These are phyloP conservation scores for Globisporangium takayamanum DNA, from an alignment of 352 stramenopile species.

Conservation along the genomic window DNA sequence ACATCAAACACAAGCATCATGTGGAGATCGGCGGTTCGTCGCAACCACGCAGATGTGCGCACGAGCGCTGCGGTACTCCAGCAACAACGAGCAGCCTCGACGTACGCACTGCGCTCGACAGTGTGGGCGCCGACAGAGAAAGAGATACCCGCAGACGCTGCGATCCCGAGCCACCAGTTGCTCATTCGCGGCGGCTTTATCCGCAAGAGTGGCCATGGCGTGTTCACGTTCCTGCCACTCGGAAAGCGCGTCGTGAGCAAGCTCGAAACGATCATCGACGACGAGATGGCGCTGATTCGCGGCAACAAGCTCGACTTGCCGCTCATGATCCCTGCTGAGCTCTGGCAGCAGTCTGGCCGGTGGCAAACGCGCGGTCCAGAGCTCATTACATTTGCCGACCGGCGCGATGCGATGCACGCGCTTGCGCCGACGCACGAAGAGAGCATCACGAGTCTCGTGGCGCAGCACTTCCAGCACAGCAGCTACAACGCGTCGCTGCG, in stretches of 20 bases:
- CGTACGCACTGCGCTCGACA: slow-evolving; percentile 31
- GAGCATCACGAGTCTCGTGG: slow-evolving; percentile 77
- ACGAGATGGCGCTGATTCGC: slow-evolving; percentile 69
- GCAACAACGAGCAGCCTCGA: neutral
- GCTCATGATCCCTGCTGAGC: slow-evolving; percentile 59
- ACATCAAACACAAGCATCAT: no score
- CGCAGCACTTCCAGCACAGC: slow-evolving; percentile 41
- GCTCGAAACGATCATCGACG: slow-evolving; percentile 80
- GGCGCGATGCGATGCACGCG: slow-evolving; percentile 55
- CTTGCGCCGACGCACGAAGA: slow-evolving; percentile 83
- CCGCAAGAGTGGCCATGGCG: slow-evolving; percentile 75
- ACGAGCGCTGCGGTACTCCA: neutral
- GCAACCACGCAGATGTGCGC: no score
- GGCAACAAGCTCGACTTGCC: slow-evolving; percentile 83
- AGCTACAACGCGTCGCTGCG: slow-evolving; percentile 40
- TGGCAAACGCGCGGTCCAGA: slow-evolving; percentile 80
- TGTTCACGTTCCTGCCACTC: slow-evolving; percentile 77
- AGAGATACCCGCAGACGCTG: slow-evolving; percentile 66
- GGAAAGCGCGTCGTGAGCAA: slow-evolving; percentile 66
- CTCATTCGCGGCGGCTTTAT: slow-evolving; percentile 82
- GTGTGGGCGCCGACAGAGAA: slow-evolving; percentile 77
- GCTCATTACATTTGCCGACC: slow-evolving; percentile 79
- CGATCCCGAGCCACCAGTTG: slow-evolving; percentile 79
- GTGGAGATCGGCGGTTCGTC: no score
- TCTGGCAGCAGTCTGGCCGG: slow-evolving; percentile 80